These are phyloP conservation scores for Colletotrichum karsti DNA, from an alignment of 2,329 filamentous ascomycete species.

Conservation along the genomic window DNA sequence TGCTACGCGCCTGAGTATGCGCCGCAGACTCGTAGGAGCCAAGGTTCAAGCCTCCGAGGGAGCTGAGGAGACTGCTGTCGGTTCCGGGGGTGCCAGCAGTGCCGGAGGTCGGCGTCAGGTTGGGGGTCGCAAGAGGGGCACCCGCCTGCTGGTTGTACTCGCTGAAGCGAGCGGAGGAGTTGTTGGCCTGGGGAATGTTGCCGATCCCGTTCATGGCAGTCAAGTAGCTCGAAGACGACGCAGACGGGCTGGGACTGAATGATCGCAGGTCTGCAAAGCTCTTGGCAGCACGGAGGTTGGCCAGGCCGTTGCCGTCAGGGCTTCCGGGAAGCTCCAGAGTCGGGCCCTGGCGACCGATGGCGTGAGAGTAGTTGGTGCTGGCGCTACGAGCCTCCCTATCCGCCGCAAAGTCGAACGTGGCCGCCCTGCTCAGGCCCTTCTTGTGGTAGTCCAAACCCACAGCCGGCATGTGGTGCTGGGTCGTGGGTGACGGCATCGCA, in stretches of 20 bases:
- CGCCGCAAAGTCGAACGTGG: constrained; percentile 96
- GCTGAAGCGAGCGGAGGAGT: constrained; percentile 49
- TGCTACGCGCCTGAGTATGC: constrained; percentile 50
- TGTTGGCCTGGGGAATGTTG: constrained; percentile 53
- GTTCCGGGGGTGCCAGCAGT: constrained; percentile 48
- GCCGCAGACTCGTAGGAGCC: constrained; percentile 58
- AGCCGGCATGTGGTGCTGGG: constrained; percentile 67
- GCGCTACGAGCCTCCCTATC: constrained; percentile 74
- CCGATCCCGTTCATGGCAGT: constrained; percentile 65
- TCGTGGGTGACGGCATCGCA: constrained; percentile 59
- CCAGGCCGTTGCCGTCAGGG: constrained; percentile 67
- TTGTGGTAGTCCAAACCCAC: constrained; percentile 80
- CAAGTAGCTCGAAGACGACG: constrained; percentile 85
- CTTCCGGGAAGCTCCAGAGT: constrained; percentile 91
- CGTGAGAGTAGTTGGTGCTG: constrained; percentile 73
- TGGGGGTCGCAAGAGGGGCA: constrained; percentile 42
- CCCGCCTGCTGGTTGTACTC: constrained; percentile 53
- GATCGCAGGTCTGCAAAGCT: constrained; percentile 96
- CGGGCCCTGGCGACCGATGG: constrained; percentile 82
- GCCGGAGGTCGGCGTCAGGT: constrained; percentile 41
- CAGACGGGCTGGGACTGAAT: constrained; percentile 92
- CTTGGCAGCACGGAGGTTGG: constrained; percentile 89
- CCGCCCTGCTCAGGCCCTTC: constrained; percentile 87
- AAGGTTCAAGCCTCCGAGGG: constrained; percentile 60
- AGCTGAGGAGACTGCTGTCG: constrained; percentile 53